phyloP scores from a whole-genome alignment of 768 basidiomycete species.

The Russula griseocarnosa region DNA sequence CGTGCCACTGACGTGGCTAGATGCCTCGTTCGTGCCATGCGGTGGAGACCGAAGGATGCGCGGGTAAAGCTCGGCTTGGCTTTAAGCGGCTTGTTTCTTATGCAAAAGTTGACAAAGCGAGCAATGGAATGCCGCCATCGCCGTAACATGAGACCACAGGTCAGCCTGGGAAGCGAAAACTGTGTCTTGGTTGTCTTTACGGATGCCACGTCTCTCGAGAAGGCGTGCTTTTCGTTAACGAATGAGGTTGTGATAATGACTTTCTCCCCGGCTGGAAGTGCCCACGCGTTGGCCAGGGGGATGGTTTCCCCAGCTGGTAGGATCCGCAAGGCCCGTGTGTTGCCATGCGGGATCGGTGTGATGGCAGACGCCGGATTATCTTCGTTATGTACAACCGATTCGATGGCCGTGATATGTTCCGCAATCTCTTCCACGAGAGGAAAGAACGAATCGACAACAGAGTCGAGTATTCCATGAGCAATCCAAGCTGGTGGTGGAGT shows the following conservation, averaged over 20 bases:
- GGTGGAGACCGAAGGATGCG: slow-evolving; percentile 52
- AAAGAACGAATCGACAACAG: slow-evolving; percentile 91
- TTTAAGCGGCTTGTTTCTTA: slow-evolving; percentile 3
- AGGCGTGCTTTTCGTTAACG: slow-evolving; percentile 13
- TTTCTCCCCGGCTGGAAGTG: slow-evolving; percentile 3
- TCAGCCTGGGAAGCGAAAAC: slow-evolving; percentile 31
- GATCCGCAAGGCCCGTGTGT: background rate
- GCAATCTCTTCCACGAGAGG: slow-evolving; percentile 81
- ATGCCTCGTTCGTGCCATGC: slow-evolving; percentile 75
- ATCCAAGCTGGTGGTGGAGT: slow-evolving; percentile 69
- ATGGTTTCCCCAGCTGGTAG: background rate
- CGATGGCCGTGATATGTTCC: slow-evolving; percentile 41
- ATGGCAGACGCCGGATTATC: slow-evolving; percentile 9
- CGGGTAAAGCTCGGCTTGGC: slow-evolving; percentile 29
- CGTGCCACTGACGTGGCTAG: slow-evolving; percentile 76
- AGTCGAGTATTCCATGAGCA: slow-evolving; percentile 87
- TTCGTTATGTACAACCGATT: slow-evolving; percentile 56
- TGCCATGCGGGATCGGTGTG: slow-evolving; percentile 1
- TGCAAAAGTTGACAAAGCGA: background rate
- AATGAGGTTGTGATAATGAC: background rate
- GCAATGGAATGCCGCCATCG: slow-evolving; percentile 37
- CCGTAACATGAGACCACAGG: slow-evolving; percentile 36
- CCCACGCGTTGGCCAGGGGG: background rate
- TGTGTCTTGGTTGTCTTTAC: slow-evolving; percentile 18
- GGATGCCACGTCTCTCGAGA: slow-evolving; percentile 18